Conservation (phyloP, 495 filamentous ascomycete genomes). For the Gamarada debralockiae region DNA sequence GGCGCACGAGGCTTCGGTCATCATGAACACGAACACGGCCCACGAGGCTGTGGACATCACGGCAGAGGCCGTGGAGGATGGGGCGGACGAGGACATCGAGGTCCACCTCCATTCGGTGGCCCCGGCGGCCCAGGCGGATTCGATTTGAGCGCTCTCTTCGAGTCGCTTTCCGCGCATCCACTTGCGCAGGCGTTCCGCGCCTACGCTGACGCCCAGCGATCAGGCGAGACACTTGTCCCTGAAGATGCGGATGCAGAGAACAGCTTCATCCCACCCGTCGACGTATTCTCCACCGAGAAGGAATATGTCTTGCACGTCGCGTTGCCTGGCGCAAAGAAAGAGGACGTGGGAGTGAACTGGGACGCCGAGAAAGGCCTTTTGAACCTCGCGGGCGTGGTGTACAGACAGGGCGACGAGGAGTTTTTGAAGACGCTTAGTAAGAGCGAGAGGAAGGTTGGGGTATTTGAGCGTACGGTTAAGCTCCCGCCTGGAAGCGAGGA, state of each 20-base stretch:
- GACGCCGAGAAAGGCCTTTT: constrained; percentile 62
- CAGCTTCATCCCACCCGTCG: constrained; percentile 62
- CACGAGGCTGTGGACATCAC: constrained; percentile 15
- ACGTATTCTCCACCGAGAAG: constrained; percentile 65
- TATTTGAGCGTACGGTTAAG: constrained; percentile 67
- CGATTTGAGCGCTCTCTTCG: constrained; percentile 31
- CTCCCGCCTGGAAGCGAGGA: constrained; percentile 43
- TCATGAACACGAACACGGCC: constrained; percentile 15
- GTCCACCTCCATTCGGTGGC: constrained; percentile 18
- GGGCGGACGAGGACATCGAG: constrained; percentile 17
- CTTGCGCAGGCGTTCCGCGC: constrained; percentile 34
- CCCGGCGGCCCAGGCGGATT: constrained; percentile 27
- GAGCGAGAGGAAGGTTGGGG: constrained; percentile 64
- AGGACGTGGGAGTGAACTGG: constrained; percentile 73
- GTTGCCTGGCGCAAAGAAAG: constrained; percentile 71
- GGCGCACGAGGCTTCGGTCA: constrained; percentile 17
- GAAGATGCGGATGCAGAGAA: constrained; percentile 32
- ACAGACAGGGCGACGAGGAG: constrained; percentile 68
- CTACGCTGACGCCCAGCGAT: constrained; percentile 30
- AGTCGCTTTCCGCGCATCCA: constrained; percentile 34
- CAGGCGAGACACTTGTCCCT: constrained; percentile 17
- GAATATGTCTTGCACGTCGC: constrained; percentile 67
- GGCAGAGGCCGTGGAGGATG: constrained; percentile 18
- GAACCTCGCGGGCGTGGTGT: constrained; percentile 64
- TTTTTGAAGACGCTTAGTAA: constrained; percentile 61